phyloP scores from a whole-genome alignment of 768 basidiomycete species.

The Galerina sulciceps region DNA sequence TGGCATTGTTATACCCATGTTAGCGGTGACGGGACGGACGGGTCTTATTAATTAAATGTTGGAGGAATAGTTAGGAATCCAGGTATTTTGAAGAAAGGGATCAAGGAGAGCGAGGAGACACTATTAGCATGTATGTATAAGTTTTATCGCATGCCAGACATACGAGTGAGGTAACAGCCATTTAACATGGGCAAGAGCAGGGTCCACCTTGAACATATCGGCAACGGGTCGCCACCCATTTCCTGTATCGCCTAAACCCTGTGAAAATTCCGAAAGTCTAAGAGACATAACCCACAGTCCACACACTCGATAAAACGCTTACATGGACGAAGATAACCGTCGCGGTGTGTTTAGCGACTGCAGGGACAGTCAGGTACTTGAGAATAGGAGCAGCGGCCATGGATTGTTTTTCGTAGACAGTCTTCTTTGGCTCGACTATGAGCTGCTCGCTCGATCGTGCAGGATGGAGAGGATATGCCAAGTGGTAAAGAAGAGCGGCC shows the following conservation, averaged over 20 bases:
- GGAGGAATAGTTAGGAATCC: constrained; percentile 3
- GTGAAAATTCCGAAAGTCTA: constrained; percentile 14
- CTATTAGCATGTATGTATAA: not conserved
- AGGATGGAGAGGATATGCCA: constrained; percentile 19
- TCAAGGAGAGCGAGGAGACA: not conserved
- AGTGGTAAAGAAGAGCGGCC: constrained; percentile 28
- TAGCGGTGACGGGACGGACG: constrained; percentile 69
- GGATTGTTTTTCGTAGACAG: not conserved
- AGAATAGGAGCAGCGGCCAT: constrained; percentile 42
- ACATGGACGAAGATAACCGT: constrained; percentile 93
- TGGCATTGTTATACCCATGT: constrained; percentile 76
- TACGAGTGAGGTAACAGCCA: constrained; percentile 90
- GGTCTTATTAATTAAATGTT: constrained; percentile 40
- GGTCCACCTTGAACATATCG: constrained; percentile 59
- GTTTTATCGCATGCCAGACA: constrained; percentile 29
- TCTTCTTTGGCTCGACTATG: constrained; percentile 12
- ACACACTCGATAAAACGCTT: constrained; percentile 29
- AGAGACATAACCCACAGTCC: not conserved
- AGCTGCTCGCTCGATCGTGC: constrained; percentile 5
- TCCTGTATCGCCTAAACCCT: constrained; percentile 82
- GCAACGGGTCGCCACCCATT: constrained; percentile 81
- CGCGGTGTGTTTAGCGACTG: constrained; percentile 72
- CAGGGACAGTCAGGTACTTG: constrained; percentile 56
- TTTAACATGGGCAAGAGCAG: constrained; percentile 74
- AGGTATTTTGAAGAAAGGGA: constrained; percentile 1